Percentiles rank a stretch among this genome's conserved stretches.
phyloP scores from a whole-genome alignment of 2,329 filamentous ascomycete species.

The Apiospora rasikravindrae region DNA sequence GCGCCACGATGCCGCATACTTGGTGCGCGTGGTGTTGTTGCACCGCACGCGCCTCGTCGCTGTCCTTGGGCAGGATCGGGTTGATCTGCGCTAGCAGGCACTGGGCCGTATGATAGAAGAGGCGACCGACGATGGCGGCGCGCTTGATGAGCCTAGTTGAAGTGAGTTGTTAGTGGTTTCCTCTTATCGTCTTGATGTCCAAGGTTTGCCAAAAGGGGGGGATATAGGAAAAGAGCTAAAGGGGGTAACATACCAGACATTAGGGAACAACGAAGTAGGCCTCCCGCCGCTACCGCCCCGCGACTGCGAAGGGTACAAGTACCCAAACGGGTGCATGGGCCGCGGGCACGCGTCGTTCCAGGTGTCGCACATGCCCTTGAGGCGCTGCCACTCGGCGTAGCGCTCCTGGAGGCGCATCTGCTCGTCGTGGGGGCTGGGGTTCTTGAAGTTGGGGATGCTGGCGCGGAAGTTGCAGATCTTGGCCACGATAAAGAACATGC shows the following conservation, averaged over 20 bases:
- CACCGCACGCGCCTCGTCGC: conserved; percentile 71
- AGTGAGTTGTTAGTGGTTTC: not conserved
- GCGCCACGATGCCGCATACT: conserved; percentile 87
- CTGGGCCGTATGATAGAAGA: conserved; percentile 90
- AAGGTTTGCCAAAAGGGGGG: not conserved
- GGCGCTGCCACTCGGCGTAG: conserved; percentile 75
- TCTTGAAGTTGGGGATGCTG: conserved; percentile 65
- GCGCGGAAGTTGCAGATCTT: conserved; percentile 87
- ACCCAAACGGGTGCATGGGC: conserved; percentile 87
- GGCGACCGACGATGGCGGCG: conserved; percentile 77
- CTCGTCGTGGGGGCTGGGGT: conserved; percentile 65
- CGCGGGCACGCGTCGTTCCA: conserved; percentile 82
- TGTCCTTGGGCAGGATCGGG: conserved; percentile 66
- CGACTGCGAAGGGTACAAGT: conserved; percentile 71
- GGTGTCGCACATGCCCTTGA: conserved; percentile 81
- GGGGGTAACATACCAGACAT: conserved; percentile 72
- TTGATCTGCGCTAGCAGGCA: conserved; percentile 81
- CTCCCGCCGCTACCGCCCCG: conserved; percentile 35
- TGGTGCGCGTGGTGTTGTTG: conserved; percentile 79
- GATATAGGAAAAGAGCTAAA: not conserved
- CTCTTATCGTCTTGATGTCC: not conserved
- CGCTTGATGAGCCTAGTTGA: conserved; percentile 75
- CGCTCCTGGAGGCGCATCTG: conserved; percentile 68
- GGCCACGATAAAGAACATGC: conserved; percentile 86
- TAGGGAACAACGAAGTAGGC: conserved; percentile 79